Percentiles rank a stretch among this genome's conserved stretches.
These are phyloP conservation scores for Calonectria leucothoes DNA, from an alignment of 2,329 filamentous ascomycete genomes.

Conservation along the genomic window DNA sequence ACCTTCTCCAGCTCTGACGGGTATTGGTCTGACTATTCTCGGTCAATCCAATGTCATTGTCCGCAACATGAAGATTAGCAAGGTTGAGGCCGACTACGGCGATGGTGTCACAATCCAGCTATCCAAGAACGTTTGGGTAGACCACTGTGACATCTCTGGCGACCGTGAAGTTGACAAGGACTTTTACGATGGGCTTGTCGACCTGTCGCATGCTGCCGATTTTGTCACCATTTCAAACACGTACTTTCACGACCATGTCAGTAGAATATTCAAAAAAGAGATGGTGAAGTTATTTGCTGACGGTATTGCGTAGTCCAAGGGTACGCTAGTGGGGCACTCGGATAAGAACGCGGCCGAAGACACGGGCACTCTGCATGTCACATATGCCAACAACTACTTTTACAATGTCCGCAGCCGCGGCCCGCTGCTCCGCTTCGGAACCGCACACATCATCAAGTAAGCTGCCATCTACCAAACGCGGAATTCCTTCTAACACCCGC, in stretches of 20 bases:
- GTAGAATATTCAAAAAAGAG: background rate
- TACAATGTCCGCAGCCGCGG: slow-evolving; percentile 69
- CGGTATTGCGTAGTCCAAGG: slow-evolving; percentile 54
- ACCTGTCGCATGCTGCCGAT: slow-evolving; percentile 58
- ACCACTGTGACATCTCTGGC: slow-evolving; percentile 56
- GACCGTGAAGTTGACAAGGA: slow-evolving; percentile 54
- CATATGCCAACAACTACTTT: slow-evolving; percentile 72
- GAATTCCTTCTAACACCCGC: background rate
- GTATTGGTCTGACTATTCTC: background rate
- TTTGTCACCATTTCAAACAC: slow-evolving; percentile 56
- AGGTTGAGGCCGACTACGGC: background rate
- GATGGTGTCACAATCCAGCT: slow-evolving; percentile 64
- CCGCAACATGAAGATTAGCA: slow-evolving; percentile 1
- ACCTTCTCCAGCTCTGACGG: background rate
- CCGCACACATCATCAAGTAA: slow-evolving; percentile 58
- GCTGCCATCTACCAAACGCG: background rate
- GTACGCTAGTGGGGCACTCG: slow-evolving; percentile 69
- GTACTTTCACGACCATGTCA: slow-evolving; percentile 55
- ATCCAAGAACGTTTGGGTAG: slow-evolving; percentile 61
- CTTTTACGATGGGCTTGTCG: slow-evolving; percentile 56
- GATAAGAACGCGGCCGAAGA: slow-evolving; percentile 69
- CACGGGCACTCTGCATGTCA: slow-evolving; percentile 67
- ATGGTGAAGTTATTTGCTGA: background rate
- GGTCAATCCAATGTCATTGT: background rate
- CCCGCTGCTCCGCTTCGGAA: slow-evolving; percentile 71